Conservation (phyloP, 495 filamentous ascomycete species). For the Penicillium desertorum region DNA sequence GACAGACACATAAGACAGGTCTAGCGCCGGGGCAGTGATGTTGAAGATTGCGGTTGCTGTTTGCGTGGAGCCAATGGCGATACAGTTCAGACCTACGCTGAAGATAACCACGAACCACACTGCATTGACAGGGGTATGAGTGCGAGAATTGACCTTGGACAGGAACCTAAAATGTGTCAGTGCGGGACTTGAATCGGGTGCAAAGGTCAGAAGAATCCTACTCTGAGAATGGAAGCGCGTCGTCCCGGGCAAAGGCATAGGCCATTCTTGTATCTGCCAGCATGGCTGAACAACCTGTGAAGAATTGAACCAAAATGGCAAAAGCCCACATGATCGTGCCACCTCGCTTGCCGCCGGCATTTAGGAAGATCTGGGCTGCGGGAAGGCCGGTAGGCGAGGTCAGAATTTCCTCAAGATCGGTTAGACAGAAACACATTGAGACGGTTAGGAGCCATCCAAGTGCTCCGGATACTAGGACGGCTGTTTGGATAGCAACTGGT, state of each 20-base stretch:
- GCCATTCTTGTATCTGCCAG: conserved; percentile 72
- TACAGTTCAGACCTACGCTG: conserved; percentile 59
- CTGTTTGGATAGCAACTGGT: conserved; percentile 62
- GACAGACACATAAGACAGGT: conserved; percentile 67
- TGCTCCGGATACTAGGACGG: conserved; percentile 63
- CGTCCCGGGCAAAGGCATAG: conserved; percentile 68
- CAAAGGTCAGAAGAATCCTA: conserved; percentile 26
- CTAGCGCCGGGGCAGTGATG: conserved; percentile 67
- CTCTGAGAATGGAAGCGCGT: conserved; percentile 66
- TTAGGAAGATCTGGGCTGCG: conserved; percentile 69
- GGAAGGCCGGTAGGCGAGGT: conserved; percentile 62
- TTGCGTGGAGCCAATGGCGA: conserved; percentile 66
- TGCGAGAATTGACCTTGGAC: conserved; percentile 55
- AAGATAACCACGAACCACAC: conserved; percentile 72
- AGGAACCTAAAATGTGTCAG: conserved; percentile 44
- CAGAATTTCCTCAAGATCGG: conserved; percentile 63
- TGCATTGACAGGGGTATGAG: conserved; percentile 64
- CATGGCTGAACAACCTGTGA: conserved; percentile 71
- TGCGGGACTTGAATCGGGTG: not conserved
- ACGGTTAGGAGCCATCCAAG: conserved; percentile 67
- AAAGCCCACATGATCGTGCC: conserved; percentile 69
- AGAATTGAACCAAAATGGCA: conserved; percentile 68
- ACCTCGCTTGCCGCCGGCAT: conserved; percentile 60
- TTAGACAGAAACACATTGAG: conserved; percentile 67
- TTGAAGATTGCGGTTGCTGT: conserved; percentile 71